Evolutionary conservation across 441 rosid species (phyloP).

Genomic region (Croton laevigatus): DNA sequence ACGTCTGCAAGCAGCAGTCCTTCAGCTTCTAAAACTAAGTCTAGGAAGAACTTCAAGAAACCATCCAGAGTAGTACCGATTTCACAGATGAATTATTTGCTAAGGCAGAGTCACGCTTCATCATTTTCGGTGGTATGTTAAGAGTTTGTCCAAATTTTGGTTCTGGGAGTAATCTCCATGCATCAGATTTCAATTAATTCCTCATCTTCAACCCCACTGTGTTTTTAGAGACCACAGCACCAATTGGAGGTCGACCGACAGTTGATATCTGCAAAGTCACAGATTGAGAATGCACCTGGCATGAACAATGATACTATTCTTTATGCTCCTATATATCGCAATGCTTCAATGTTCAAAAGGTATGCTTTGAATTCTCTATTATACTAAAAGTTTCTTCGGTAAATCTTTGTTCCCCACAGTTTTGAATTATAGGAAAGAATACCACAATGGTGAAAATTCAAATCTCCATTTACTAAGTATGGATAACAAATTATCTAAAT

Average conservation of each 20-base stretch:
- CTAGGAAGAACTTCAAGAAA: slow-evolving; percentile 25
- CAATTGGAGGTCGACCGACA: slow-evolving; percentile 53
- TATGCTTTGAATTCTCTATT: slow-evolving; percentile 12
- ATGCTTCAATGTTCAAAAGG: slow-evolving; percentile 71
- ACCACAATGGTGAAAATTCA: background rate
- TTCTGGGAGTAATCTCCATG: slow-evolving; percentile 15
- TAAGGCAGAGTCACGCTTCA: slow-evolving; percentile 41
- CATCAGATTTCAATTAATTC: slow-evolving; percentile 6
- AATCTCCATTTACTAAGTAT: background rate
- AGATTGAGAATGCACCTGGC: slow-evolving; percentile 59
- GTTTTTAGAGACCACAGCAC: slow-evolving; percentile 48
- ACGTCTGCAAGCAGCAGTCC: slow-evolving; percentile 20
- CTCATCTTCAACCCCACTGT: slow-evolving; percentile 10
- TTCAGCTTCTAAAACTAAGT: slow-evolving; percentile 21
- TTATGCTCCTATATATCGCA: slow-evolving; percentile 62
- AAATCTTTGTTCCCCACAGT: background rate
- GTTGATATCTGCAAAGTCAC: slow-evolving; percentile 48
- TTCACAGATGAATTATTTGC: slow-evolving; percentile 49
- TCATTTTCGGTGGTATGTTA: slow-evolving; percentile 42
- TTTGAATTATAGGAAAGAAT: background rate
- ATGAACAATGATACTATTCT: slow-evolving; percentile 40
- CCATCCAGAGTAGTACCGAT: slow-evolving; percentile 44
- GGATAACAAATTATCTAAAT: no score
- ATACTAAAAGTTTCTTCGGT: background rate
- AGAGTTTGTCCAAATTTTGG: background rate